Evolutionary conservation across 306 rosid species (phyloP), one percentile per base, ranked within the genome.

Genomic region (Prunus campanulata): DNA sequence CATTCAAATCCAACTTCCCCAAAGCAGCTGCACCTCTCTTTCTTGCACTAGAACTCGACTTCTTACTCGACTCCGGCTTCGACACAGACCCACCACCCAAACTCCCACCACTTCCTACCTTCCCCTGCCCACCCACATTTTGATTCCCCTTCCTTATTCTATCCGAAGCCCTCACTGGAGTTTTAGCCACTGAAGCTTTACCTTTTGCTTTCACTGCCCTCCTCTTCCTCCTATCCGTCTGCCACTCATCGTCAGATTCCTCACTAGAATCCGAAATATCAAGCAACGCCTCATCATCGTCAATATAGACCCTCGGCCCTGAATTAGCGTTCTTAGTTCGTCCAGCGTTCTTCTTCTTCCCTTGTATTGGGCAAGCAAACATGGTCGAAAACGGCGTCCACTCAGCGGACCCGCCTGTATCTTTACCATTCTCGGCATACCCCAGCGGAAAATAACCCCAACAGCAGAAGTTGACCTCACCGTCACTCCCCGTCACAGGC

Each of bases 1-100:
- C 97, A 88, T 95, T 95, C 90, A 95, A 87, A 86, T 95, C 99
- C 85, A 95, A 88, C 77, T 87, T 92, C 42, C 93, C 96, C 86
- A 90, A 74, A 68, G 88, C 89, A 11, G 85, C 88, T 5, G 85
- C 87, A 64, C 95, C 93, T 83, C 87, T 85, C 81, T 84, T 90
- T 86, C 87, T 86, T 4, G 84, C 74, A 48, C 83, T 55, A 64
- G 71, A 86, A 16, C 27, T 77, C 7, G 76, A 63, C 81, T 82
- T 90, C 75, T 84, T 85, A 59, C 91, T 83, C n/a, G 85, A 46
- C 8, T 91, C 97, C 0, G 68, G 82, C 79, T 66, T 88, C 1
- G 68, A 70, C 7, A 79, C 63, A 63, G 77, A 11, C 11, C 39
- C 77, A 29, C 56, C 88, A 18, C 74, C 82, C 22, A 68, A 52